Conservation (phyloP, 306 rosid species). For the Lotus japonicus region DNA sequence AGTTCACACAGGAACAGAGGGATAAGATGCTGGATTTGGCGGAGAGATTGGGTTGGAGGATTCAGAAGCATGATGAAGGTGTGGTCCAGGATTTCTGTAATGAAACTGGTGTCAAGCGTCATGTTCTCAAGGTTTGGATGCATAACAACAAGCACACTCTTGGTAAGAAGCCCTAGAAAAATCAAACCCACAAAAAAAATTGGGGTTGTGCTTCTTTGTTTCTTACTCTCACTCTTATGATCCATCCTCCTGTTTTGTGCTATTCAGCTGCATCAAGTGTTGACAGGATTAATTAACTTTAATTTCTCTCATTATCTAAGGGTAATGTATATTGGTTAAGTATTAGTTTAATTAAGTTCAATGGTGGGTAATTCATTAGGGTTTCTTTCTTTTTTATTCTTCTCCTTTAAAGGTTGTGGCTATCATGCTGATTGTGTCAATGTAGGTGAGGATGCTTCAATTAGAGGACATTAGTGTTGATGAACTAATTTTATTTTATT, state of each 20-base stretch:
- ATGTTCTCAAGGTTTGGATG: constrained; percentile 98
- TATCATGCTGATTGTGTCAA: constrained; percentile 3
- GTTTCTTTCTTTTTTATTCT: constrained; percentile 20
- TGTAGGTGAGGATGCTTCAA: constrained; percentile 5
- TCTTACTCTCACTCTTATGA: no score
- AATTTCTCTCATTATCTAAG: constrained; percentile 8
- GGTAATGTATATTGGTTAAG: neutral
- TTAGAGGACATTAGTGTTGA: constrained; percentile 22
- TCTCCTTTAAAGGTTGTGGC: neutral
- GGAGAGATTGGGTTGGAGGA: constrained; percentile 82
- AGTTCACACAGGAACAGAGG: constrained; percentile 77
- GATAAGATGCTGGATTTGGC: constrained; percentile 83
- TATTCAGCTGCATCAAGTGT: neutral
- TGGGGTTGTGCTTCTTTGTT: neutral
- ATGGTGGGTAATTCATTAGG: constrained; percentile 38
- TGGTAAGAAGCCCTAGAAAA: constrained; percentile 89
- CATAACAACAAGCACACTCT: constrained; percentile 99
- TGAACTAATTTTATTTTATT: constrained; percentile 26
- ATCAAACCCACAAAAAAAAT: neutral
- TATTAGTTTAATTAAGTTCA: constrained; percentile 1
- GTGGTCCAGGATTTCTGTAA: constrained; percentile 70
- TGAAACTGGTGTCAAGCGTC: constrained; percentile 80
- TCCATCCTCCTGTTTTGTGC: no score
- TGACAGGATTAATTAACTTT: neutral
- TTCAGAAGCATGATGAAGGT: constrained; percentile 84